Percentiles rank a stretch among this genome's conserved stretches.
These are phyloP conservation scores for Hypoxylon trugodes DNA, from an alignment of 495 filamentous ascomycete species.

Conservation along the genomic window DNA sequence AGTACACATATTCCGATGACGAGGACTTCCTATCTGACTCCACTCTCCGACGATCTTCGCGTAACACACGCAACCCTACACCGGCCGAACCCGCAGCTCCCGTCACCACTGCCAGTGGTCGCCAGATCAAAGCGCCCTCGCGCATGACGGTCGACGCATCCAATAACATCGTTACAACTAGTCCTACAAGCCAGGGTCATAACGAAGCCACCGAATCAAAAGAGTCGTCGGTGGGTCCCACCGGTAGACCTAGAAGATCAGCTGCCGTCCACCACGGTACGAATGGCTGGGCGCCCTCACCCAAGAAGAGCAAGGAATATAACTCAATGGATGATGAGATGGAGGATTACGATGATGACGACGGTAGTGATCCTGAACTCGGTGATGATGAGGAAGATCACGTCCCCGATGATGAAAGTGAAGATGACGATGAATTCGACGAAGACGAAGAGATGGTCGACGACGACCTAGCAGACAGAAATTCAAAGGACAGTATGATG, in stretches of 20 bases:
- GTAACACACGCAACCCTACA: constrained; percentile 76
- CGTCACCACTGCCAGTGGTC: constrained; percentile 87
- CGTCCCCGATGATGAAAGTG: constrained; percentile 55
- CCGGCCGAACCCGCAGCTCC: constrained; percentile 75
- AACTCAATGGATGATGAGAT: constrained; percentile 74
- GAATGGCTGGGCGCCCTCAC: constrained; percentile 61
- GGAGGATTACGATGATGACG: constrained; percentile 69
- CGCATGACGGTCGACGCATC: constrained; percentile 79
- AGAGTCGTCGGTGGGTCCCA: constrained; percentile 41
- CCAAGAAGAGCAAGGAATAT: constrained; percentile 71
- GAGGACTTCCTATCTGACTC: constrained; percentile 79
- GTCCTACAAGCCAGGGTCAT: constrained; percentile 47
- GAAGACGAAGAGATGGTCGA: constrained; percentile 65
- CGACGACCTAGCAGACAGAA: constrained; percentile 61
- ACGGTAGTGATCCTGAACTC: constrained; percentile 66
- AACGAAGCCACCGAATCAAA: constrained; percentile 41
- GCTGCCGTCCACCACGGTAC: constrained; percentile 54
- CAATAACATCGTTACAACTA: constrained; percentile 51
- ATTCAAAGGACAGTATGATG: constrained; percentile 61
- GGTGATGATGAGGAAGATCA: constrained; percentile 68
- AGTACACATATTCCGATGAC: constrained; percentile 94
- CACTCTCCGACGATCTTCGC: constrained; percentile 71
- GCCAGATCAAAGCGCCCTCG: constrained; percentile 80
- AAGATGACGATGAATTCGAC: constrained; percentile 63
- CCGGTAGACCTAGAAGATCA: constrained; percentile 49